A percentile compares a stretch with the other conserved stretches of the same genome.
These are phyloP conservation scores for Cutaneotrichosporon arboriforme DNA, from an alignment of 1,284 basidiomycete species.

Conservation along the genomic window DNA sequence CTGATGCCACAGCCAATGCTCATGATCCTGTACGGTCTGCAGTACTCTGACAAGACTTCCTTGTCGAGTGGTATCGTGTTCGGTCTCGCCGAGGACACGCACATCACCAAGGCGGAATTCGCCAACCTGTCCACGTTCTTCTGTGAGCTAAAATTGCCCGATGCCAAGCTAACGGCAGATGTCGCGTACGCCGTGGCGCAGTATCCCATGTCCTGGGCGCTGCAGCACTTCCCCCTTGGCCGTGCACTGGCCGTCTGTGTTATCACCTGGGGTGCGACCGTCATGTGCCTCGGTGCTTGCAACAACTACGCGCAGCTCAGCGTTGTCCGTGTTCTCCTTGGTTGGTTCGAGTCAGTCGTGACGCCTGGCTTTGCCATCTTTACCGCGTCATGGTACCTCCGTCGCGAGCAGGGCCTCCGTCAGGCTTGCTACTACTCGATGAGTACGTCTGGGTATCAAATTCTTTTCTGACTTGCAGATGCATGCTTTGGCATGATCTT, in stretches of 20 bases:
- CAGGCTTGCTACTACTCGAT: slow-evolving; percentile 25
- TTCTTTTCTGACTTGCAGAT: slow-evolving; percentile 8
- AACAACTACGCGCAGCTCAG: slow-evolving; percentile 26
- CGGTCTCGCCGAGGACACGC: slow-evolving; percentile 29
- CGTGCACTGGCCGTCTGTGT: slow-evolving; percentile 15
- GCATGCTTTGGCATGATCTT: slow-evolving; percentile 26
- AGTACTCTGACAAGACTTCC: slow-evolving; percentile 14
- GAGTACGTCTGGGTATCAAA: slow-evolving; percentile 18
- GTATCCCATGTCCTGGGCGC: slow-evolving; percentile 24
- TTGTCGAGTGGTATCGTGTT: slow-evolving; percentile 14
- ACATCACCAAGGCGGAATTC: slow-evolving; percentile 27
- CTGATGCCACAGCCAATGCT: slow-evolving; percentile 2
- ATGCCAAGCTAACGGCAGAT: slow-evolving; percentile 3
- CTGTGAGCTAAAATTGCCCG: too few species aligned
- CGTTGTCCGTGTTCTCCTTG: slow-evolving; percentile 20
- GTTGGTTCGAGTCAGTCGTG: slow-evolving; percentile 28
- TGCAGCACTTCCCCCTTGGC: slow-evolving; percentile 30
- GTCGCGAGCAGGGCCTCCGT: slow-evolving; percentile 14
- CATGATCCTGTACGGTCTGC: slow-evolving; percentile 11
- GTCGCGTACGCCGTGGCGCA: slow-evolving; percentile 23
- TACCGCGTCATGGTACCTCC: slow-evolving; percentile 15
- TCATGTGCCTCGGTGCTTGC: slow-evolving; percentile 22
- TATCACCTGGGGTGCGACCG: slow-evolving; percentile 24
- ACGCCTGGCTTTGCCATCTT: slow-evolving; percentile 30
- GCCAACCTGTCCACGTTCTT: slow-evolving; percentile 18